Evolutionary conservation across 345 rosid genomes (phyloP).

Genomic region (Gossypium anomalum): DNA sequence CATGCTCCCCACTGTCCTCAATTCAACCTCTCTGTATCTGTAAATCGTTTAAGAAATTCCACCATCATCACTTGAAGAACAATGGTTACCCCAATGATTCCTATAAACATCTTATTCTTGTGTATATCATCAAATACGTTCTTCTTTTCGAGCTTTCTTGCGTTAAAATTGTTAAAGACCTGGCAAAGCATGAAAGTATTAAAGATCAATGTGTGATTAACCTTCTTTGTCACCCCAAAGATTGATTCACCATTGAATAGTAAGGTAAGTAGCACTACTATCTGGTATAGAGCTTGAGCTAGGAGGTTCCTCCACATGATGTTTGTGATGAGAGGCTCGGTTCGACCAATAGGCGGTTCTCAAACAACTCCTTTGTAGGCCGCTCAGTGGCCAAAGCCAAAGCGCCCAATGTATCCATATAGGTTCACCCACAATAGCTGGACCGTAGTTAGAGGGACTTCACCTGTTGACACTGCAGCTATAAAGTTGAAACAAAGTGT

Average conservation of each 20-base stretch:
- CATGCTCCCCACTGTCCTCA: background rate
- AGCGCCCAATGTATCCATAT: constrained; percentile 79
- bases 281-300: constrained; percentile 65
- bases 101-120: constrained; percentile 58
- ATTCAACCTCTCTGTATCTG: constrained; percentile 53
- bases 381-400: constrained; percentile 64
- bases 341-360: constrained; percentile 54
- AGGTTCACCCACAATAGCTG: constrained; percentile 70
- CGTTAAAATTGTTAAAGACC: constrained; percentile 78
- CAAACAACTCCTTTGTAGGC: constrained; percentile 64
- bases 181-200: constrained; percentile 69
- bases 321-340: constrained; percentile 60
- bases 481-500: background rate
- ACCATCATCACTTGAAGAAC: constrained; percentile 68
- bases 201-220: constrained; percentile 63
- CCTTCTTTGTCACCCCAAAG: constrained; percentile 37
- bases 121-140: constrained; percentile 64
- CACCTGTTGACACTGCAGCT: background rate
- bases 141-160: constrained; percentile 68
- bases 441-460: constrained; percentile 42
- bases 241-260: constrained; percentile 62
- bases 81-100: constrained; percentile 46
- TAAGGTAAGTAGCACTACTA: constrained; percentile 51
- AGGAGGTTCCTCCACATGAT: constrained; percentile 75
- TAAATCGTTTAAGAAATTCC: constrained; percentile 66